These are phyloP conservation scores for Pythium rishiriense DNA, from an alignment of 352 stramenopile genomes.

Conservation along the genomic window DNA sequence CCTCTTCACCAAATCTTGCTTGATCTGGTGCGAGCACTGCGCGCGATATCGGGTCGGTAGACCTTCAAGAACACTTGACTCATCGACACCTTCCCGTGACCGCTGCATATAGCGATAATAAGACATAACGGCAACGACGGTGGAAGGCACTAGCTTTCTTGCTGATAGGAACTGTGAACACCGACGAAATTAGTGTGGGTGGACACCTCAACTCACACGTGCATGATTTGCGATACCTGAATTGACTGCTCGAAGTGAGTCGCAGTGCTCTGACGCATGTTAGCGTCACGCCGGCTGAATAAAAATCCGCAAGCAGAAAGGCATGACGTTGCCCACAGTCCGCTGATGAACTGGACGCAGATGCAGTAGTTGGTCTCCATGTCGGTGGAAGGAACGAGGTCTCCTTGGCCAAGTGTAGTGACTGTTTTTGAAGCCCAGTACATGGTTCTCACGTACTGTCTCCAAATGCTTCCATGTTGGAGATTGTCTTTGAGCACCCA, in stretches of 20 bases:
- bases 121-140: slow-evolving; percentile 34
- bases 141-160: slow-evolving; percentile 34
- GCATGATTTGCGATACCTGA: slow-evolving; percentile 40
- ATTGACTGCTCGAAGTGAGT: slow-evolving; percentile 38
- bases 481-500: slow-evolving; percentile 68
- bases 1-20: slow-evolving; percentile 20
- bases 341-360: slow-evolving; percentile 59
- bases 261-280: slow-evolving; percentile 58
- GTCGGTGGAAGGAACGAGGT: slow-evolving; percentile 57
- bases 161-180: slow-evolving; percentile 43
- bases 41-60: slow-evolving; percentile 22
- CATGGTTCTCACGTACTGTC: slow-evolving; percentile 55
- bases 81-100: slow-evolving; percentile 39
- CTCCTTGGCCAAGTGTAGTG: slow-evolving; percentile 66
- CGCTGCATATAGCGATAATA: slow-evolving; percentile 76
- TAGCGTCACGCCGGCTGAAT: slow-evolving; percentile 60
- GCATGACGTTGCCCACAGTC: slow-evolving; percentile 66
- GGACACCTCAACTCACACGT: slow-evolving; percentile 33
- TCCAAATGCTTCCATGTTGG: slow-evolving; percentile 38
- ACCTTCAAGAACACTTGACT: slow-evolving; percentile 14
- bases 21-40: slow-evolving; percentile 25
- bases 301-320: slow-evolving; percentile 61
- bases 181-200: background rate
- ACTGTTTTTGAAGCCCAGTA: slow-evolving; percentile 78
- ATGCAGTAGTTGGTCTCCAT: slow-evolving; percentile 63